These are phyloP conservation scores for Stellera chamaejasme DNA, from an alignment of 345 rosid species.

Conservation along the genomic window DNA sequence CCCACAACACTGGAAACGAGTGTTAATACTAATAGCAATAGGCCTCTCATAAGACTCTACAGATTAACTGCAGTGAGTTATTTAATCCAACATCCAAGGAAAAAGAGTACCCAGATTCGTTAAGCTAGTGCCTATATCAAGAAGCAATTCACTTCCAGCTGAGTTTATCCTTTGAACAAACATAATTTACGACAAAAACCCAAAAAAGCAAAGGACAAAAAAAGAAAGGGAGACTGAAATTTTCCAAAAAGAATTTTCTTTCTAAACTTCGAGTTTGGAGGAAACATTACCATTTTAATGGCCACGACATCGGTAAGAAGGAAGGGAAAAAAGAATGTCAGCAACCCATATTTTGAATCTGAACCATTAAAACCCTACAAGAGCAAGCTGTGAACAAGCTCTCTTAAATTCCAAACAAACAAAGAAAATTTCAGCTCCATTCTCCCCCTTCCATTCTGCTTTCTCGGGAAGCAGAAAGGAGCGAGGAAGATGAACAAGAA, in stretches of 20 bases:
- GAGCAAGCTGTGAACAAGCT: too few species aligned
- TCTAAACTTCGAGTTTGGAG: too few species aligned
- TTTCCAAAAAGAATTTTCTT: not conserved
- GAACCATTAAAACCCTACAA: too few species aligned
- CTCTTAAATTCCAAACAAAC: too few species aligned
- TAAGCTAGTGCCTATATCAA: constrained; percentile 10
- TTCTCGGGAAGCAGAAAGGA: constrained; percentile 22
- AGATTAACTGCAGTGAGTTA: not conserved
- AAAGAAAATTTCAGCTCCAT: too few species aligned
- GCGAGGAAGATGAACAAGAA: not conserved
- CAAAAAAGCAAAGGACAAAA: not conserved
- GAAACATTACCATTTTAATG: too few species aligned
- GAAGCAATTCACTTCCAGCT: constrained; percentile 4
- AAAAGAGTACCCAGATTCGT: constrained; percentile 7
- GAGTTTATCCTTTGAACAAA: constrained; percentile 2
- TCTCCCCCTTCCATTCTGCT: not conserved
- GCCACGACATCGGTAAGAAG: too few species aligned
- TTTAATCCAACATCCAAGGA: not conserved
- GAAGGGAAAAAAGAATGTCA: too few species aligned
- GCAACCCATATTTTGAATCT: too few species aligned
- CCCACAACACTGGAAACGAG: not conserved
- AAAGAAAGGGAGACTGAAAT: not conserved
- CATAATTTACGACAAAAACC: not conserved
- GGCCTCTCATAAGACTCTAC: not conserved
- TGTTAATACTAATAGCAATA: not conserved